These are phyloP conservation scores for Paramecium pentaurelia DNA, from an alignment of 73 alveolate genomes.

Conservation along the genomic window DNA sequence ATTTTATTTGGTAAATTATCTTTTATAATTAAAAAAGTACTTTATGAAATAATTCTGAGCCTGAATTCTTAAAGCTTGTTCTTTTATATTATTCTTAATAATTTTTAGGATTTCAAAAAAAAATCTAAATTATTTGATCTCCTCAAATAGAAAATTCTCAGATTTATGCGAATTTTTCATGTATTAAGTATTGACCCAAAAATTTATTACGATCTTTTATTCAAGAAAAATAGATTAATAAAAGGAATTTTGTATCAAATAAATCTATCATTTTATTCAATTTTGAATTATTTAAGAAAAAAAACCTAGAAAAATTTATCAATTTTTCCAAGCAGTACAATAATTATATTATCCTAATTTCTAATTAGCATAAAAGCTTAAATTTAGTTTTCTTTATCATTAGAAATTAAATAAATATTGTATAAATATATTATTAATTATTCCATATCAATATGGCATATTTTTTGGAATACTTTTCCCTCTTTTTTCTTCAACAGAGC, in stretches of 20 bases:
- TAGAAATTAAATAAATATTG: neutral
- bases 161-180: neutral
- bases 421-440: neutral
- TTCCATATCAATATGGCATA: constrained; percentile 38
- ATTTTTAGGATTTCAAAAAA: too few species aligned
- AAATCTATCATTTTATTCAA: too few species aligned
- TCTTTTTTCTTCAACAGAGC: neutral
- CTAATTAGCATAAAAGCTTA: neutral
- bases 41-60: too few species aligned
- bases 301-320: too few species aligned
- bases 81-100: too few species aligned
- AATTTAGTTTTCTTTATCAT: neutral
- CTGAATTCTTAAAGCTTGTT: too few species aligned
- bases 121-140: constrained; percentile 36
- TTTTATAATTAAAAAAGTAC: too few species aligned
- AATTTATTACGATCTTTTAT: too few species aligned
- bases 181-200: neutral
- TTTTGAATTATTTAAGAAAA: neutral
- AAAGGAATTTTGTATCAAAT: too few species aligned
- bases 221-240: too few species aligned
- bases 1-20: too few species aligned
- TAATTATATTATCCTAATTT: neutral
- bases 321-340: too few species aligned
- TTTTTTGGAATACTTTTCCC: neutral
- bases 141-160: constrained; percentile 58